Percentiles rank a stretch among this genome's conserved stretches.
phyloP scores from a whole-genome alignment of 176 grass and related monocot genomes.

The Bromus sterilis region DNA sequence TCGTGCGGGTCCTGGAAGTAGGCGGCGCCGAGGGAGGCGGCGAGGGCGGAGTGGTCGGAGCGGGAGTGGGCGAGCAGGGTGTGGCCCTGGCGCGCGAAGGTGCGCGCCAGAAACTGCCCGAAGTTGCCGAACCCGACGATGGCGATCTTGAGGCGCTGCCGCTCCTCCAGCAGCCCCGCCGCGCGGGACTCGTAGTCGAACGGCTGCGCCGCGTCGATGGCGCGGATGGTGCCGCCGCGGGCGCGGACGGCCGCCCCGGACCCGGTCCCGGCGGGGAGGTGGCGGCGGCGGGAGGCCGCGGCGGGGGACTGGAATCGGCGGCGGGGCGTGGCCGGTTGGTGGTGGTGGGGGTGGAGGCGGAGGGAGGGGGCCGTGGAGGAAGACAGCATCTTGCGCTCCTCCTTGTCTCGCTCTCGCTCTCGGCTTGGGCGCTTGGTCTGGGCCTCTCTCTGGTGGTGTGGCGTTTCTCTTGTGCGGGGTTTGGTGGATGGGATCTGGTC shows the following conservation, averaged over 20 bases:
- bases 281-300: neutral
- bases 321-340: constrained; percentile 14
- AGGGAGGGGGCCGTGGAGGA: constrained; percentile 31
- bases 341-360: constrained; percentile 8
- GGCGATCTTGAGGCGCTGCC: constrained; percentile 80
- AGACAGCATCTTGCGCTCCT: constrained; percentile 24
- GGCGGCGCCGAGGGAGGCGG: constrained; percentile 33
- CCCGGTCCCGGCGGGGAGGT: neutral
- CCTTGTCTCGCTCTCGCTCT: no score
- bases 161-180: constrained; percentile 38
- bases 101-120: constrained; percentile 63
- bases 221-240: constrained; percentile 29
- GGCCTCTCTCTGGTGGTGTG: neutral
- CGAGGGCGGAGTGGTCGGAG: constrained; percentile 62
- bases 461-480: neutral
- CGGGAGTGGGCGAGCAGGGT: constrained; percentile 67
- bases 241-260: neutral
- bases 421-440: neutral
- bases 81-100: constrained; percentile 70
- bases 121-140: constrained; percentile 89
- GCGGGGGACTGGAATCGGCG: constrained; percentile 1
- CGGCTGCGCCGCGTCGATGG: constrained; percentile 46
- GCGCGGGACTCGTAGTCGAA: constrained; percentile 62
- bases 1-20: constrained; percentile 76
- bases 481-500: no score